These are phyloP conservation scores for Aristolochia contorta DNA, from an alignment of 164 flowering plant genomes.

Conservation along the genomic window DNA sequence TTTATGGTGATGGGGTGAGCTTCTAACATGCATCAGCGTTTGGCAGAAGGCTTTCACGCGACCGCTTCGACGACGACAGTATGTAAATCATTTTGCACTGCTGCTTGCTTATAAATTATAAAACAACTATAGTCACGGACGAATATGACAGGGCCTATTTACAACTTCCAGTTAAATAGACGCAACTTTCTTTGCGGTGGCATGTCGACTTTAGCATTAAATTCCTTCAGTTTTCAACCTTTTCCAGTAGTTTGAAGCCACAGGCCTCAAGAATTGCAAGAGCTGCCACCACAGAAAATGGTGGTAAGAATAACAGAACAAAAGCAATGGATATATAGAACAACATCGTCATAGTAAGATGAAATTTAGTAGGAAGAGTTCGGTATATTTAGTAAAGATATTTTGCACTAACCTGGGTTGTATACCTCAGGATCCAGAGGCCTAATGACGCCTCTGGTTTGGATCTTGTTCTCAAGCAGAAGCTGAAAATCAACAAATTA, in stretches of 20 bases:
- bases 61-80: too few species aligned
- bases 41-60: too few species aligned
- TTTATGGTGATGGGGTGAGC: too few species aligned
- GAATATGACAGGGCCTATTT: too few species aligned
- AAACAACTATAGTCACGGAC: too few species aligned
- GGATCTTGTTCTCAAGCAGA: slow-evolving; percentile 56
- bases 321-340: not conserved
- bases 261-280: slow-evolving; percentile 60
- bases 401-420: slow-evolving; percentile 53
- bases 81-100: too few species aligned
- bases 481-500: slow-evolving; percentile 38
- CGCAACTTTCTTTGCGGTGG: too few species aligned
- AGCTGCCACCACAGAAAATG: slow-evolving; percentile 29
- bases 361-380: not conserved
- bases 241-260: slow-evolving; percentile 67
- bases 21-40: too few species aligned
- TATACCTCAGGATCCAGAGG: slow-evolving; percentile 87
- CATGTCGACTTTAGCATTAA: not conserved
- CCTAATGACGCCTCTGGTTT: slow-evolving; percentile 65
- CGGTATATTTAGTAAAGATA: not conserved
- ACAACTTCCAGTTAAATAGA: too few species aligned
- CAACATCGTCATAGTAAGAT: not conserved
- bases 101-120: too few species aligned
- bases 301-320: not conserved
- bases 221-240: slow-evolving; percentile 26